Evolutionary conservation across 2,329 filamentous ascomycete species (phyloP).

Genomic region (Dendryphion nanum): DNA sequence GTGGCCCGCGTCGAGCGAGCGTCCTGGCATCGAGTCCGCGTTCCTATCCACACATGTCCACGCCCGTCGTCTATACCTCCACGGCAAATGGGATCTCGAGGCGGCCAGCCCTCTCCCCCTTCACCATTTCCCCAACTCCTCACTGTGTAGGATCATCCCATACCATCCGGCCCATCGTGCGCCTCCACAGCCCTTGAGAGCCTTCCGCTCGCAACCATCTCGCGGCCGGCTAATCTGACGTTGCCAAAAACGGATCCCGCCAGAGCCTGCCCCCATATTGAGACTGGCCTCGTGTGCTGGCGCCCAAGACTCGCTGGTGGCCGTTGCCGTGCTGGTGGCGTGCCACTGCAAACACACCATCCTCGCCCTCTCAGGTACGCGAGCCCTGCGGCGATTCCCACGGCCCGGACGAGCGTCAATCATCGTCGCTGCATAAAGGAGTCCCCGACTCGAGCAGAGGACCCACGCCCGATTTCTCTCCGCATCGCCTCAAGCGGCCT

Average conservation of each 20-base stretch:
- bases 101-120: constrained; percentile 14
- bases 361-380: constrained; percentile 29
- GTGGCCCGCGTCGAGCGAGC: too few species aligned
- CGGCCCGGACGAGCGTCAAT: constrained; percentile 21
- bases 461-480: too few species aligned
- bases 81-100: constrained; percentile 33
- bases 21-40: background rate
- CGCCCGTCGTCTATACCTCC: constrained; percentile 17
- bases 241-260: constrained; percentile 21
- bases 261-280: constrained; percentile 26
- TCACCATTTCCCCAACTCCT: constrained; percentile 2
- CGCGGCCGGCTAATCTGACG: constrained; percentile 32
- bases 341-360: constrained; percentile 11
- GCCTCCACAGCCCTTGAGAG: constrained; percentile 4
- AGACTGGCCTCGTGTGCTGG: constrained; percentile 21
- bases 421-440: constrained; percentile 36
- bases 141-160: constrained; percentile 13
- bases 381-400: constrained; percentile 23
- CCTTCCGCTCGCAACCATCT: constrained; percentile 8
- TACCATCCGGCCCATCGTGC: constrained; percentile 12
- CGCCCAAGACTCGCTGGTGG: constrained; percentile 10
- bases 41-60: too few species aligned
- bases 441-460: constrained; percentile 13
- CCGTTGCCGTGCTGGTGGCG: constrained; percentile 33
- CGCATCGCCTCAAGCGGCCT: constrained; percentile 17